Evolutionary conservation across 768 basidiomycete genomes (phyloP).

Genomic region (Austroboletus festivus): DNA sequence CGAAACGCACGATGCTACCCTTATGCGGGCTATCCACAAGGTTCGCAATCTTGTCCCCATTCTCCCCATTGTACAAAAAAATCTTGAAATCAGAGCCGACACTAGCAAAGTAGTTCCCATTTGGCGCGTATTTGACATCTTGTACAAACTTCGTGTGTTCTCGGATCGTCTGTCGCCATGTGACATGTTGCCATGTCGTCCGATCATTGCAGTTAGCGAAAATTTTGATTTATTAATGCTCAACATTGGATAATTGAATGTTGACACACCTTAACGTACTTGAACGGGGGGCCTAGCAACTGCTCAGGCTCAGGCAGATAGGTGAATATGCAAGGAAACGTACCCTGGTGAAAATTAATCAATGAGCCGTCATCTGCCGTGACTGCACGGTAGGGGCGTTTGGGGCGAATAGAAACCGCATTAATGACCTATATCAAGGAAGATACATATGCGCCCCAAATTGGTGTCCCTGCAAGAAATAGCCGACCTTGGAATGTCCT

Average conservation of each 20-base stretch:
- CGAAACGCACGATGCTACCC: slow-evolving; percentile 64
- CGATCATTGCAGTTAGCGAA: background rate
- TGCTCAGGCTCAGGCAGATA: background rate
- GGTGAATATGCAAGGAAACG: slow-evolving; percentile 2
- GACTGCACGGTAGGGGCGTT: slow-evolving; percentile 87
- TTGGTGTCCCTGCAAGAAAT: background rate
- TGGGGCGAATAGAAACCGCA: slow-evolving; percentile 81
- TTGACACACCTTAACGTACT: slow-evolving; percentile 69
- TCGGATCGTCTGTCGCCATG: slow-evolving; percentile 61
- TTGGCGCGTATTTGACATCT: slow-evolving; percentile 79
- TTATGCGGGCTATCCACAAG: slow-evolving; percentile 66
- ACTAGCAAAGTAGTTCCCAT: slow-evolving; percentile 81
- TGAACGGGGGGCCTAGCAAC: slow-evolving; percentile 72
- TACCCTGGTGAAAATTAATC: slow-evolving; percentile 82
- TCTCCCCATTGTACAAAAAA: slow-evolving; percentile 88
- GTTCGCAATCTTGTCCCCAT: slow-evolving; percentile 73
- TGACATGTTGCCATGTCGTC: background rate
- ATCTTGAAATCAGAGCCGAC: slow-evolving; percentile 87
- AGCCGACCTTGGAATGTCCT: slow-evolving; percentile 79
- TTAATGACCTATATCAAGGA: slow-evolving; percentile 62
- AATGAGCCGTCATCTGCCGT: slow-evolving; percentile 83
- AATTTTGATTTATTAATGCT: background rate
- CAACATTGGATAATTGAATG: background rate
- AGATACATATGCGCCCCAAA: background rate
- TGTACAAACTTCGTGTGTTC: slow-evolving; percentile 92